These are phyloP conservation scores for Hura crepitans DNA, from an alignment of 441 rosid genomes.

Conservation along the genomic window DNA sequence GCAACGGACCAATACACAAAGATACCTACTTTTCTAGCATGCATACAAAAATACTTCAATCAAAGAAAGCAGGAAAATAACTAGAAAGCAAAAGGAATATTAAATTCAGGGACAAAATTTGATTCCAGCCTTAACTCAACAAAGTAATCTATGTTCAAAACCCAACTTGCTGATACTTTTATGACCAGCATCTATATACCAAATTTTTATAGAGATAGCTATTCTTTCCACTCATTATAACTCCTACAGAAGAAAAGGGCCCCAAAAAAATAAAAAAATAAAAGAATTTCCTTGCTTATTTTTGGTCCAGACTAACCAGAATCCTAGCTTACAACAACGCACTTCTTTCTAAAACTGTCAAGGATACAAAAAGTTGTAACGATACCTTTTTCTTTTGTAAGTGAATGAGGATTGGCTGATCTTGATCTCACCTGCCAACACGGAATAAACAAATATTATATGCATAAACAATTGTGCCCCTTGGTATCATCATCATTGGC, in stretches of 20 bases:
- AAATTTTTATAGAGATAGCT: background rate
- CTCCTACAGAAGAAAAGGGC: background rate
- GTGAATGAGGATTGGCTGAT: slow-evolving; percentile 29
- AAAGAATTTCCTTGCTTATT: background rate
- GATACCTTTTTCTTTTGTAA: slow-evolving; percentile 22
- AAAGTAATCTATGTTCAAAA: slow-evolving; percentile 7
- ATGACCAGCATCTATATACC: too few relatives aligned
- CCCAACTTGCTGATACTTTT: background rate
- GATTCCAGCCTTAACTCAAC: background rate
- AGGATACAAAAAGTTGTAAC: slow-evolving; percentile 22
- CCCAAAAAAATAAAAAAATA: background rate
- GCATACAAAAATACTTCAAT: background rate
- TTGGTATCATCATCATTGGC: slow-evolving; percentile 11
- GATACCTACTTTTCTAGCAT: background rate
- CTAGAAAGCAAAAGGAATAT: background rate
- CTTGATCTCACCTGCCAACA: slow-evolving; percentile 23
- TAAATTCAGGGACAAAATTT: slow-evolving; percentile 2
- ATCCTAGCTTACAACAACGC: slow-evolving; percentile 17
- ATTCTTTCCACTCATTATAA: background rate
- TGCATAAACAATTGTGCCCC: slow-evolving; percentile 18
- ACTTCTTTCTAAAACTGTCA: slow-evolving; percentile 9
- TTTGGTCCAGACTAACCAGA: background rate
- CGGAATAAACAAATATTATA: slow-evolving; percentile 16
- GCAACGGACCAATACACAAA: background rate
- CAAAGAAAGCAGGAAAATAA: background rate